Evolutionary conservation across 306 rosid species (phyloP), one percentile per base, ranked within the genome.

Genomic region (Lagenaria siceraria): DNA sequence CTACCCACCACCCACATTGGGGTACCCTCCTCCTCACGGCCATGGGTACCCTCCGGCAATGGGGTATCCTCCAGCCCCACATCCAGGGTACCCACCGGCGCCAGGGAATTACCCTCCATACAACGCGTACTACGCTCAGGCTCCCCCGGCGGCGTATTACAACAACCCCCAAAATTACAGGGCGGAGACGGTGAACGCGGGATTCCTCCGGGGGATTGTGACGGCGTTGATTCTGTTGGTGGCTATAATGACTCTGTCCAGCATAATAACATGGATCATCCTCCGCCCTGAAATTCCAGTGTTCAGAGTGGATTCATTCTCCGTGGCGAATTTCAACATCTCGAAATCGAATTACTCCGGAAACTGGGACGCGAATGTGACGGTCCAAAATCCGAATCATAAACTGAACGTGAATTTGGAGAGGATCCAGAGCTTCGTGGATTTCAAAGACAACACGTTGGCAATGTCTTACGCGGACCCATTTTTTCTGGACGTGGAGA

Each of bases 281-380:
- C 42, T 82, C 17, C 84, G 80, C 2, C 93, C 96, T 0, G n/a
- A 68, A 8, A 4, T 55, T 29, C 87, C 89, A 0, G 0, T 6
- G 10, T 89, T 82, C 75, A 77, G 18, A 2, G 70, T 93, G 7
- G 78, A 60, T 1, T 78, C 83, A 2, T 18, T 91, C 0, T 60
- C 81, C 11, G 88, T 89, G 0, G 1, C 77, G 10, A 73, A 80
- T 53, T 83, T 93, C 82, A 85, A 78, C 70, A 10, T 82, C 53
- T 33, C 76, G 31, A 58, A 46, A 10, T 6, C 83, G 0, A 9
- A 31, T 0, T 54, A 87, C 29, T 5, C 83, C 1, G 91, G 80
- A 0, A 56, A 68, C 6, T 91, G 97, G 96, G 71, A 80, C n/a
- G 64, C 82, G 5, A 75, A 18, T 12, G 0, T 89, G 7, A 10